These are phyloP conservation scores for Piper betle DNA, from an alignment of 164 flowering plant species.

Conservation along the genomic window DNA sequence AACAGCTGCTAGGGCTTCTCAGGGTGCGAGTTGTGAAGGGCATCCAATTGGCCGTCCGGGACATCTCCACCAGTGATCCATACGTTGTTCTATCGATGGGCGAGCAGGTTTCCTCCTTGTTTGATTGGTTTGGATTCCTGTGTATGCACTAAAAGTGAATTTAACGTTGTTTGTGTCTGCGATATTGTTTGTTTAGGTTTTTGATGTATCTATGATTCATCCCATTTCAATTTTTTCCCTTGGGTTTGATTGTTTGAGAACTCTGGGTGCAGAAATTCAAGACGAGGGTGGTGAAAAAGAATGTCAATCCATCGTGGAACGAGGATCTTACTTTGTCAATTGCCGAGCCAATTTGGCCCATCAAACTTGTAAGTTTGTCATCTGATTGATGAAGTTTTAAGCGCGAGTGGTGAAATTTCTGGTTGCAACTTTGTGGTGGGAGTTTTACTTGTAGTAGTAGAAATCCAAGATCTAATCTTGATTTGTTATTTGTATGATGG, in stretches of 20 bases:
- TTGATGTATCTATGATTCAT: neutral
- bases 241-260: too few relatives aligned
- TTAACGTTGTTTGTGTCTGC: neutral
- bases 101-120: conserved; percentile 2
- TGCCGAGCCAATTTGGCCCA: conserved; percentile 34
- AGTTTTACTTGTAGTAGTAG: too few relatives aligned
- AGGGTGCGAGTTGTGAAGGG: conserved; percentile 40
- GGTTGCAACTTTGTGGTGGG: too few relatives aligned
- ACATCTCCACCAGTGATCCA: conserved; percentile 51
- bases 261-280: conserved; percentile 50
- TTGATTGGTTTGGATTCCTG: neutral
- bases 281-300: conserved; percentile 52
- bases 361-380: conserved; percentile 38
- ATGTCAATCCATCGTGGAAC: conserved; percentile 74
- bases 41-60: conserved; percentile 48
- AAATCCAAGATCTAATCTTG: too few relatives aligned
- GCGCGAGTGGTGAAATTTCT: too few relatives aligned
- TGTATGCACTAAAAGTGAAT: neutral
- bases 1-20: conserved; percentile 41
- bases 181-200: neutral
- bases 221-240: too few relatives aligned
- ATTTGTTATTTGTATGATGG: too few relatives aligned
- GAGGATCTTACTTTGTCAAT: conserved; percentile 66
- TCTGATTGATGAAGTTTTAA: too few relatives aligned
- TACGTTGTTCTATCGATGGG: conserved; percentile 49